phyloP scores from a whole-genome alignment of 257 asterid genomes.

The Eucommia ulmoides region DNA sequence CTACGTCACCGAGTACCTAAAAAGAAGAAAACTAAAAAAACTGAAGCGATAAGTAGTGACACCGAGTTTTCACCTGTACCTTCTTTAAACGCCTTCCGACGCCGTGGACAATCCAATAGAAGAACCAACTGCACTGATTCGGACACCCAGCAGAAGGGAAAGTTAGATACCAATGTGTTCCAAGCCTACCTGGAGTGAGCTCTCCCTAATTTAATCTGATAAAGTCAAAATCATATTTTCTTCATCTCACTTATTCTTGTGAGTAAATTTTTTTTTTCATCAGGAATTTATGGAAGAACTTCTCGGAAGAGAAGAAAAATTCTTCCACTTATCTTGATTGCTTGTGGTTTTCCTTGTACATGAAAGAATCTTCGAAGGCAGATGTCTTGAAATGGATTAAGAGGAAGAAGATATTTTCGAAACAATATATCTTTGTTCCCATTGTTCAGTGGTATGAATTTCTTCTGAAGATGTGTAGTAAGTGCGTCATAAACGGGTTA shows the following conservation, averaged over 20 bases:
- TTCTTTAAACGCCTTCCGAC: slow-evolving; percentile 5
- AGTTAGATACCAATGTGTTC: slow-evolving; percentile 36
- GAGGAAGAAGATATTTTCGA: slow-evolving; percentile 28
- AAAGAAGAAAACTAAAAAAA: too few relatives aligned
- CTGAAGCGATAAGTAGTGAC: too few relatives aligned
- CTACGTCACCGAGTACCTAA: too few relatives aligned
- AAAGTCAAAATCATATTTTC: background rate
- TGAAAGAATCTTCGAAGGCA: slow-evolving; percentile 8
- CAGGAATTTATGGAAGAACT: slow-evolving; percentile 39
- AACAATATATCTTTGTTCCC: slow-evolving; percentile 54
- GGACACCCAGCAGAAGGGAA: slow-evolving; percentile 12
- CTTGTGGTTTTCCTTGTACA: slow-evolving; percentile 37
- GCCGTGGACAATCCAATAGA: slow-evolving; percentile 31
- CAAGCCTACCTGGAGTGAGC: slow-evolving; percentile 33
- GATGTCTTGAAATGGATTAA: slow-evolving; percentile 50
- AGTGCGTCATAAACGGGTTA: background rate
- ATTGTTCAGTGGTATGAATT: slow-evolving; percentile 51
- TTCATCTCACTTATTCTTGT: slow-evolving; percentile 1
- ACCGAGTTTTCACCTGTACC: too few relatives aligned
- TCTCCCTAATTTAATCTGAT: background rate
- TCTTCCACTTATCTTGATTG: slow-evolving; percentile 32
- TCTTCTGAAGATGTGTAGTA: background rate
- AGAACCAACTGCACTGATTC: slow-evolving; percentile 6
- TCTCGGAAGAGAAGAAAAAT: slow-evolving; percentile 36
- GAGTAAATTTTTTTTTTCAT: slow-evolving; percentile 5